Evolutionary conservation across 331 rosid species (phyloP), one percentile per base, ranked within the genome.

Genomic region (Rosa hybrid): DNA sequence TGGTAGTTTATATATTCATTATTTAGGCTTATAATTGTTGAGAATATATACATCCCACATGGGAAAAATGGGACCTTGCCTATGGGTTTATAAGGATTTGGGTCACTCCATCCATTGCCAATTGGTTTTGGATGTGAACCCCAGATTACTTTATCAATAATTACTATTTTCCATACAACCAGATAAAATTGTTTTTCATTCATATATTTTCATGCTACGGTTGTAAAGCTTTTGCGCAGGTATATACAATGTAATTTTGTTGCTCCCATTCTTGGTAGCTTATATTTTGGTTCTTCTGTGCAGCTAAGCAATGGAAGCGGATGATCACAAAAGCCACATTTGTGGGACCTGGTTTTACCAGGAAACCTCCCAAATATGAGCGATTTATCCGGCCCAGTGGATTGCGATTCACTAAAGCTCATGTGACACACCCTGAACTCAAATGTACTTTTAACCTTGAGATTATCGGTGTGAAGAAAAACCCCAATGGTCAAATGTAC

Each of bases 221-320:
- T 23, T 4, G 2, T 23, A 42, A 21, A 23, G 3, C 48, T 6
- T 21, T 21, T 25, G 6, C 6, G 44, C 34, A 14, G 23, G 18
- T 27, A 7, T 77, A 18, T 63, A 59, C 46, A 2, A 18, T 60
- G n/a, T 17, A 76, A 11, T 48, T 49, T 8, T 18, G 13, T 63
- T 77, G 12, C 34, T 25, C 23, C 27, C 5, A 38, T 76, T 8
- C 79, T 14, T 16, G 45, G 78, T 21, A 39, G 57, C 21, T 71
- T 59, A 23, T 62, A 5, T 30, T 70, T 81, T 75, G 3, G 34
- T 45, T 45, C 48, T 14, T 72, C 77, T 84, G 81, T 85, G 39
- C 84, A 92, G 98, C 94, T 68, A 94, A 94, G 84, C 98, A 94
- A 76, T 94, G 98, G 97, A 94, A 94, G 91, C 91, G 98, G 84